phyloP scores from a whole-genome alignment of 345 rosid genomes.

The Moricandia moricandioides region DNA sequence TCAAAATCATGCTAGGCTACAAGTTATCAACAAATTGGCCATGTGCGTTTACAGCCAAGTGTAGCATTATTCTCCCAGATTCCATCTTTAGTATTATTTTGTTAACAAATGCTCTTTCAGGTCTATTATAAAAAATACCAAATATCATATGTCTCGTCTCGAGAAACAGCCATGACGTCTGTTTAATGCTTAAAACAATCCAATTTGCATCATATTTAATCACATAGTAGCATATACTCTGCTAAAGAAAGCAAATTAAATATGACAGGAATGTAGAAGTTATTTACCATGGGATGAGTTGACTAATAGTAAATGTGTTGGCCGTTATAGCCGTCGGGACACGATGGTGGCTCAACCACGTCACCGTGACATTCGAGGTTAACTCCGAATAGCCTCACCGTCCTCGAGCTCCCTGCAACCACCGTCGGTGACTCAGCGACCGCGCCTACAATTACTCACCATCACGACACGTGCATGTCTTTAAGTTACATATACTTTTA shows the following conservation, averaged over 20 bases:
- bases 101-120: conserved; percentile 1
- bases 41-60: conserved; percentile 26
- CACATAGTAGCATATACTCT: not conserved
- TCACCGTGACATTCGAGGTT: conserved; percentile 70
- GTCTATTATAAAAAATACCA: conserved; percentile 10
- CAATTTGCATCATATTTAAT: conserved; percentile 1
- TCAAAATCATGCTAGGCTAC: conserved; percentile 6
- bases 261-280: not conserved
- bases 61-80: conserved; percentile 33
- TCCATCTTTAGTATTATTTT: not conserved
- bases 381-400: conserved; percentile 84
- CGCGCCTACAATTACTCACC: conserved; percentile 34
- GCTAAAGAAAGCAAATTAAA: conserved; percentile 17
- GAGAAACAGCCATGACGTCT: conserved; percentile 39
- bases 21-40: conserved; percentile 28
- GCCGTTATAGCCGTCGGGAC: conserved; percentile 19
- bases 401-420: conserved; percentile 56
- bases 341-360: conserved; percentile 31
- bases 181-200: not conserved
- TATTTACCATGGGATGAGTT: conserved; percentile 32
- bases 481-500: not conserved
- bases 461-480: conserved; percentile 32
- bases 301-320: conserved; percentile 33
- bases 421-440: conserved; percentile 31
- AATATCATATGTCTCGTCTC: conserved; percentile 35